phyloP scores from a whole-genome alignment of 2,329 filamentous ascomycete genomes.

The Byssochlamys sp. region DNA sequence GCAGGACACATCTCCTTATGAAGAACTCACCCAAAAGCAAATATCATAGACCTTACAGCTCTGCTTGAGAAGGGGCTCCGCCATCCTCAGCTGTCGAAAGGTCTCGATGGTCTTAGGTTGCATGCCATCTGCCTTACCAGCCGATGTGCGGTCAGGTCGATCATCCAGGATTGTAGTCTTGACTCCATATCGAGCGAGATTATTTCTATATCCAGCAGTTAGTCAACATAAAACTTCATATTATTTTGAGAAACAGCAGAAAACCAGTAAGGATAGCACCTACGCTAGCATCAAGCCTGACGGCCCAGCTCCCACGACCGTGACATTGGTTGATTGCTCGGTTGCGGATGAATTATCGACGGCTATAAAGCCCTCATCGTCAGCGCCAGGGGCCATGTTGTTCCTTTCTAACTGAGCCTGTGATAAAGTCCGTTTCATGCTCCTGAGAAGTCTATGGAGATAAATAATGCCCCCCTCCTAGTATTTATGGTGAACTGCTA shows the following conservation, averaged over 20 bases:
- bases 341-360: slow-evolving; percentile 7
- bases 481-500: neutral
- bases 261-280: slow-evolving; percentile 3
- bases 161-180: slow-evolving; percentile 59
- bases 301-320: slow-evolving; percentile 36
- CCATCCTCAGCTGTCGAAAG: slow-evolving; percentile 61
- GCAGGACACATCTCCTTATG: neutral
- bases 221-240: neutral
- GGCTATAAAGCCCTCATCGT: slow-evolving; percentile 17
- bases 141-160: slow-evolving; percentile 56
- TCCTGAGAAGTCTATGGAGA: neutral
- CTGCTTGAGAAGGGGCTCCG: slow-evolving; percentile 56
- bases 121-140: slow-evolving; percentile 61
- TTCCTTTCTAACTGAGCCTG: slow-evolving; percentile 5
- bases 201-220: slow-evolving; percentile 29
- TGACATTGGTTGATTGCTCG: slow-evolving; percentile 18
- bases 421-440: slow-evolving; percentile 12
- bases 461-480: neutral
- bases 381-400: slow-evolving; percentile 20
- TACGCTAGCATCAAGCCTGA: slow-evolving; percentile 37
- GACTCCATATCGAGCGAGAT: slow-evolving; percentile 57
- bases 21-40: slow-evolving; percentile 54
- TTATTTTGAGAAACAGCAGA: slow-evolving; percentile 5
- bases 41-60: slow-evolving; percentile 66
- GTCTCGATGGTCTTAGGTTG: slow-evolving; percentile 74